Conservation (phyloP, 257 asterid species). For the Solanum phureja region DNA sequence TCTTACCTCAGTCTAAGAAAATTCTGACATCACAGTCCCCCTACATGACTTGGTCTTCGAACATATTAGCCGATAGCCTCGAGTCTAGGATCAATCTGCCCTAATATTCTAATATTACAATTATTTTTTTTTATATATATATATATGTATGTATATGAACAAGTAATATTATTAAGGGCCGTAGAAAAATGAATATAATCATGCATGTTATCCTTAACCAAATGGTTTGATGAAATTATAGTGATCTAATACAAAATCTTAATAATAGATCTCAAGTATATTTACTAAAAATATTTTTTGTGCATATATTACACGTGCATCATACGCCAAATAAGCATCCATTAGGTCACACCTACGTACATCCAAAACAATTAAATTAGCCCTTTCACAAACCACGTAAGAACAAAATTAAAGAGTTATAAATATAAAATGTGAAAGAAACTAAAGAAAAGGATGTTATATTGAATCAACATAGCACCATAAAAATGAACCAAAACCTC, state of each 20-base stretch:
- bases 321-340: not conserved
- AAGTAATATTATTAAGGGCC: not conserved
- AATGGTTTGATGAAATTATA: not conserved
- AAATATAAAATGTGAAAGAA: not conserved
- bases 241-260: not conserved
- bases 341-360: not conserved
- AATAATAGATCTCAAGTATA: too few species aligned
- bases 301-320: not conserved
- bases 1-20: not conserved
- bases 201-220: too few species aligned
- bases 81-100: not conserved
- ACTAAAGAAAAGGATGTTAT: not conserved
- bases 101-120: too few species aligned
- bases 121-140: too few species aligned
- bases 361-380: not conserved
- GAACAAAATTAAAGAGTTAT: not conserved
- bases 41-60: not conserved
- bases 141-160: too few species aligned
- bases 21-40: not conserved
- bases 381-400: not conserved
- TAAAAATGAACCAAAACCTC: not conserved
- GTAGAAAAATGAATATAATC: too few species aligned
- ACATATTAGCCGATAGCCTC: not conserved
- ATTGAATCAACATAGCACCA: not conserved
- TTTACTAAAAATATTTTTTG: not conserved